Conservation (phyloP, 2,329 filamentous ascomycete species). For the Fusarium haematococcum region DNA sequence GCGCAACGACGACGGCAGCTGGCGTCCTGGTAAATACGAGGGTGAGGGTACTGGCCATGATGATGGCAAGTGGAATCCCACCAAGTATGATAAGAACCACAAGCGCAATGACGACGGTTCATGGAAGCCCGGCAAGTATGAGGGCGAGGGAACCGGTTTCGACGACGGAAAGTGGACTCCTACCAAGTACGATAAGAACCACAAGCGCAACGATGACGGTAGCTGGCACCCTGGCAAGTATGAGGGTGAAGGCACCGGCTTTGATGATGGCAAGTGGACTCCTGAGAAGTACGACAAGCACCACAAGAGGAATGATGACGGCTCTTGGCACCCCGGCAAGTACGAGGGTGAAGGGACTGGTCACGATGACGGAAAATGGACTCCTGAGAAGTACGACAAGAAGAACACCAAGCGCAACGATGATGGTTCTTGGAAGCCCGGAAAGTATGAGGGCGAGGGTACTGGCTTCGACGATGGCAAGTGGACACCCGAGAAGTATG, state of each 20-base stretch:
- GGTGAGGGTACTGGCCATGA: conserved; percentile 12
- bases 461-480: conserved; percentile 11
- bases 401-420: not conserved
- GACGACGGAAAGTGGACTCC: conserved; percentile 12
- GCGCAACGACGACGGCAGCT: conserved; percentile 10
- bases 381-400: conserved; percentile 5
- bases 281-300: not conserved
- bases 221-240: conserved; percentile 3
- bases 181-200: conserved; percentile 3
- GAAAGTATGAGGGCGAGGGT: conserved; percentile 5
- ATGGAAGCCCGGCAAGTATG: conserved; percentile 25
- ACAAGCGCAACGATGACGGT: conserved; percentile 5
- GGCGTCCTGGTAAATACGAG: conserved; percentile 28
- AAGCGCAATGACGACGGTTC: conserved; percentile 9
- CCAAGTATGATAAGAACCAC: not conserved
- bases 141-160: conserved; percentile 9
- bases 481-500: conserved; percentile 6
- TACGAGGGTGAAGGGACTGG: conserved; percentile 25
- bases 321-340: conserved; percentile 16
- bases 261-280: conserved; percentile 9
- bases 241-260: conserved; percentile 6
- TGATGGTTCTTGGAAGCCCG: conserved; percentile 1
- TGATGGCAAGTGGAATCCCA: conserved; percentile 7
- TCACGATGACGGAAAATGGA: conserved; percentile 11
- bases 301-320: conserved; percentile 3